These are phyloP conservation scores for Elsinoe australis DNA, from an alignment of 2,329 filamentous ascomycete species.

Conservation along the genomic window DNA sequence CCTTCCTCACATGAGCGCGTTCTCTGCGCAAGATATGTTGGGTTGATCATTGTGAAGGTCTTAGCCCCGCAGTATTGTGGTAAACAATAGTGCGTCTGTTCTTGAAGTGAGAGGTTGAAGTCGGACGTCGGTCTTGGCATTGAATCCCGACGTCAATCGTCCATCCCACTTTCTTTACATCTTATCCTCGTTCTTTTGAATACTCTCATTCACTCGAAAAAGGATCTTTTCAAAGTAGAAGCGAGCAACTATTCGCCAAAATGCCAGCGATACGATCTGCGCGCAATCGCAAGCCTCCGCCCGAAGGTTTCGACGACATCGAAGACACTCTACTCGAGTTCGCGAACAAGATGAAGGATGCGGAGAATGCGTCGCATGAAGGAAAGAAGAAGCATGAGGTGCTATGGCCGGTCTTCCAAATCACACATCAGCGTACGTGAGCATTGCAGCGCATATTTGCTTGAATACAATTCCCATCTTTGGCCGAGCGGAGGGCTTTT, in stretches of 20 bases:
- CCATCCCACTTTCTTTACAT: neutral
- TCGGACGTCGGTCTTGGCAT: slow-evolving; percentile 10
- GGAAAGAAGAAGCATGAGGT: slow-evolving; percentile 83
- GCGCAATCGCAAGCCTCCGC: slow-evolving; percentile 72
- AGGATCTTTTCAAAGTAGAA: too few species aligned
- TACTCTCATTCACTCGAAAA: too few species aligned
- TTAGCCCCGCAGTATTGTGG: neutral
- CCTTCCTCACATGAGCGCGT: slow-evolving; percentile 44
- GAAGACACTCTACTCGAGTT: slow-evolving; percentile 81
- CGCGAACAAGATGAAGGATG: slow-evolving; percentile 87
- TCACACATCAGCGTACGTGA: slow-evolving; percentile 74
- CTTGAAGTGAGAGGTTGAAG: slow-evolving; percentile 14
- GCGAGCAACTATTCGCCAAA: slow-evolving; percentile 9
- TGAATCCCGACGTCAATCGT: slow-evolving; percentile 2
- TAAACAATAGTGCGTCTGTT: neutral
- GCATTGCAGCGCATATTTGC: slow-evolving; percentile 4
- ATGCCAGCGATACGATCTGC: slow-evolving; percentile 74
- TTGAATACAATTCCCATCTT: neutral
- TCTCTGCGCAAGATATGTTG: slow-evolving; percentile 70
- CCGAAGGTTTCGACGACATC: slow-evolving; percentile 80
- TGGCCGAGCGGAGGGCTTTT: neutral
- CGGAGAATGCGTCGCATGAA: slow-evolving; percentile 76
- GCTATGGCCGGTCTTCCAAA: slow-evolving; percentile 96
- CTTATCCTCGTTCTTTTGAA: too few species aligned
- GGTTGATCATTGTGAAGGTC: slow-evolving; percentile 60